A percentile compares a stretch with the other conserved stretches of the same genome.
phyloP scores from a whole-genome alignment of 108 stramenopile species.

The Epithemia pelagica region DNA sequence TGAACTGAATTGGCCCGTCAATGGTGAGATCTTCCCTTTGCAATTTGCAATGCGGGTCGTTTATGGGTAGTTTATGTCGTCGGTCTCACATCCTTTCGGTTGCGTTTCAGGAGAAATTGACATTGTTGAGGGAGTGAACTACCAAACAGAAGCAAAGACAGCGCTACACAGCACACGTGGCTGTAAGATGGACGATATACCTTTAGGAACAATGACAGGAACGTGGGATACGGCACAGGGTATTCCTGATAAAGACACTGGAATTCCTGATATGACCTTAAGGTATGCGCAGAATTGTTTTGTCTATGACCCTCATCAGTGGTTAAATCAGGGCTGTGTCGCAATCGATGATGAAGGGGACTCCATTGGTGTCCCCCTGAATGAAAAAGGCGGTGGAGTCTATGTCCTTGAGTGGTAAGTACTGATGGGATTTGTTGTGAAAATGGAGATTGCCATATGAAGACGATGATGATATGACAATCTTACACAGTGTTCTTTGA shows the following conservation, averaged over 20 bases:
- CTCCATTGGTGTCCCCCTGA: constrained; percentile 69
- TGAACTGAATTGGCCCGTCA: constrained; percentile 85
- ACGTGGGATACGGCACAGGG: constrained; percentile 80
- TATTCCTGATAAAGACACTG: constrained; percentile 65
- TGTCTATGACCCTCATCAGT: constrained; percentile 87
- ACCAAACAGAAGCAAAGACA: constrained; percentile 75
- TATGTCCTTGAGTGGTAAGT: constrained; percentile 74
- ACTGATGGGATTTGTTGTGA: too few relatives aligned
- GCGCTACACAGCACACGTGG: constrained; percentile 67
- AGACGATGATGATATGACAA: too few relatives aligned
- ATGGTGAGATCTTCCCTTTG: too few relatives aligned
- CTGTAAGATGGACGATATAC: constrained; percentile 82
- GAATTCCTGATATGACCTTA: constrained; percentile 31
- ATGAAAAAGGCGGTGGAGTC: constrained; percentile 81
- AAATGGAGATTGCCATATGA: too few relatives aligned
- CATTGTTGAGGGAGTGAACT: constrained; percentile 85
- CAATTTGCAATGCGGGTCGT: too few relatives aligned
- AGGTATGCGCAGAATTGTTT: constrained; percentile 74
- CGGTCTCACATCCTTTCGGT: too few relatives aligned
- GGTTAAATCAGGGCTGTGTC: constrained; percentile 92
- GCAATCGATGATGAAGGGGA: constrained; percentile 54
- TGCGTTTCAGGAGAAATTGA: constrained; percentile 71
- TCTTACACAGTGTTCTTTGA: too few relatives aligned
- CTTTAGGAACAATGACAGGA: constrained; percentile 60
- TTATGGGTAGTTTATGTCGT: too few relatives aligned